These are phyloP conservation scores for Russula virescens DNA, from an alignment of 768 basidiomycete species.

Conservation along the genomic window DNA sequence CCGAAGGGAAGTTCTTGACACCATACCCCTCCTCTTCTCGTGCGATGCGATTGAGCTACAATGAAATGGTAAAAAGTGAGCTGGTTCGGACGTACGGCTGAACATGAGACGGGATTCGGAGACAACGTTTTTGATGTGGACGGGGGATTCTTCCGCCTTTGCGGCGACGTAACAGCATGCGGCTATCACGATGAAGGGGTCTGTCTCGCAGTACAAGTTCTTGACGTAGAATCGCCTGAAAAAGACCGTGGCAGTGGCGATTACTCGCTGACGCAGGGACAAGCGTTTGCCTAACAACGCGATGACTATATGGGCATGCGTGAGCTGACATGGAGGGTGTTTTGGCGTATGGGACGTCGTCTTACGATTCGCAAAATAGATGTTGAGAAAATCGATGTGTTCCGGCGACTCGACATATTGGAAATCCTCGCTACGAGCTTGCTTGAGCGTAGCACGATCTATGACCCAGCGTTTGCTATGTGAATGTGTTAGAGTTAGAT, in stretches of 20 bases:
- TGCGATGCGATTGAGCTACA: not conserved
- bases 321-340: not conserved
- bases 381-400: conserved; percentile 69
- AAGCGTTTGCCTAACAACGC: conserved; percentile 83
- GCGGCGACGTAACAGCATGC: conserved; percentile 95
- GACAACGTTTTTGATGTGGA: conserved; percentile 90
- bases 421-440: conserved; percentile 73
- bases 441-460: conserved; percentile 66
- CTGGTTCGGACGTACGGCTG: conserved; percentile 43
- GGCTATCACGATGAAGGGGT: conserved; percentile 86
- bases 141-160: conserved; percentile 93
- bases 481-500: not conserved
- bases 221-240: conserved; percentile 97
- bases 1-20: conserved; percentile 75
- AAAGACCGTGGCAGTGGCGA: conserved; percentile 92
- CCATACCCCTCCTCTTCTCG: conserved; percentile 56
- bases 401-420: conserved; percentile 76
- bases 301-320: conserved; percentile 51
- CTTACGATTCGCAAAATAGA: conserved; percentile 89
- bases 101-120: conserved; percentile 77
- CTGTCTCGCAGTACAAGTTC: conserved; percentile 93
- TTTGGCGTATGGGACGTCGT: conserved; percentile 10
- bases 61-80: not conserved
- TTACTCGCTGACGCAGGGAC: conserved; percentile 78
- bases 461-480: conserved; percentile 88